Conservation (phyloP, 495 filamentous ascomycete genomes). For the Poronia punctata region DNA sequence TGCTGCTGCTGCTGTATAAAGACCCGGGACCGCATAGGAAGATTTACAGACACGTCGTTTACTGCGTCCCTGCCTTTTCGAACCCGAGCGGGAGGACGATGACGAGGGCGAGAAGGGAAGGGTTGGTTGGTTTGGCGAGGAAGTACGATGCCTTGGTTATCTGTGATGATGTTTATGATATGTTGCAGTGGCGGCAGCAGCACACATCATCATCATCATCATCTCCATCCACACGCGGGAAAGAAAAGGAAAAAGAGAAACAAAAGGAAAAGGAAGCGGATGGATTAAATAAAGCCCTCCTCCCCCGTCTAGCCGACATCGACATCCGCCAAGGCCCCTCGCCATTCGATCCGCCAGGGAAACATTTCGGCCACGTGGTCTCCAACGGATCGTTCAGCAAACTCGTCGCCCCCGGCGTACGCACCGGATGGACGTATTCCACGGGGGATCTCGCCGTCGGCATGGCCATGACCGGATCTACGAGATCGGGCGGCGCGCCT, state of each 20-base stretch:
- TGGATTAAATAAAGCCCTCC: constrained; percentile 15
- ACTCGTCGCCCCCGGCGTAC: constrained; percentile 66
- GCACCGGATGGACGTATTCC: constrained; percentile 79
- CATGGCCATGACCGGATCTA: constrained; percentile 61
- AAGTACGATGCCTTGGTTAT: constrained; percentile 69
- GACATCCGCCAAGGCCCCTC: constrained; percentile 47
- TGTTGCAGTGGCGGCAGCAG: constrained; percentile 66
- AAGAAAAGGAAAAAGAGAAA: not conserved
- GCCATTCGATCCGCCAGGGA: constrained; percentile 24
- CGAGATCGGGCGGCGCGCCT: constrained; percentile 68
- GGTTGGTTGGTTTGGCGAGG: constrained; percentile 61
- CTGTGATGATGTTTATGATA: constrained; percentile 89
- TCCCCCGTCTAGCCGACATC: constrained; percentile 71
- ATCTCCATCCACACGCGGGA: too few relatives aligned
- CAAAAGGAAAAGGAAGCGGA: not conserved
- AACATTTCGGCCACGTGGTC: constrained; percentile 63
- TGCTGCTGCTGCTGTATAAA: constrained; percentile 19
- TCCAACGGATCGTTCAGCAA: constrained; percentile 85
- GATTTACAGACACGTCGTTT: constrained; percentile 77
- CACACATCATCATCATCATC: too few relatives aligned
- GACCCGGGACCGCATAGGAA: constrained; percentile 40
- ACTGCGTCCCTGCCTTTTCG: constrained; percentile 72
- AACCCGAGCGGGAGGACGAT: constrained; percentile 77
- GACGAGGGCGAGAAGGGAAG: constrained; percentile 51
- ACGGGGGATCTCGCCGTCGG: constrained; percentile 60